phyloP scores from a whole-genome alignment of 805 yeast species.

The Zygosaccharomyces kombuchaensis region DNA sequence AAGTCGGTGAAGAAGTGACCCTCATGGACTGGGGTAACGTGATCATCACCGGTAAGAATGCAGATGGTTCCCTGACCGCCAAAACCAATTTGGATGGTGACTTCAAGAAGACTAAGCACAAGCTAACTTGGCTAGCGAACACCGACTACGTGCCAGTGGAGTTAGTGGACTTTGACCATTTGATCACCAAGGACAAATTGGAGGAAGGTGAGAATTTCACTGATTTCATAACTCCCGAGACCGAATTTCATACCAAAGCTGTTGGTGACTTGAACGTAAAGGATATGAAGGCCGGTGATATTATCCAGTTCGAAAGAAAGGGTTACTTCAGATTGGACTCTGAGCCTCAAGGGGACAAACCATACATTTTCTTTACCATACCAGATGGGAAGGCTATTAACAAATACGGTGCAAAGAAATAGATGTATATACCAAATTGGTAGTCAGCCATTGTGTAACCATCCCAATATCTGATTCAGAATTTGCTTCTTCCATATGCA shows the following conservation, averaged over 20 bases:
- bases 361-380: conserved; percentile 80
- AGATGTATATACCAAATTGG: conserved; percentile 8
- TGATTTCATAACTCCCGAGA: conserved; percentile 81
- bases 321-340: conserved; percentile 87
- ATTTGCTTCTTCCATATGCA: neutral
- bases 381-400: conserved; percentile 91
- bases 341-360: conserved; percentile 49
- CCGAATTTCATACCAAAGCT: conserved; percentile 78
- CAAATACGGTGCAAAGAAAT: conserved; percentile 67
- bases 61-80: conserved; percentile 66
- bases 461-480: neutral
- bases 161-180: conserved; percentile 87
- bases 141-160: conserved; percentile 73
- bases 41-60: conserved; percentile 65
- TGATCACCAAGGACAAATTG: conserved; percentile 89
- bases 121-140: conserved; percentile 90
- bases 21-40: conserved; percentile 99
- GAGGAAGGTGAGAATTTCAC: conserved; percentile 93
- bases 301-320: conserved; percentile 94
- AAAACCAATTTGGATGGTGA: conserved; percentile 90
- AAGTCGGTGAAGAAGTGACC: conserved; percentile 89
- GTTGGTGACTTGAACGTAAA: conserved; percentile 76
- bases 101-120: conserved; percentile 93
- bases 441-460: neutral
- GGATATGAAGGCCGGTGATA: conserved; percentile 75